Evolutionary conservation across 371 early-diverging fungal species (phyloP).

Genomic region (Smittium culicis): DNA sequence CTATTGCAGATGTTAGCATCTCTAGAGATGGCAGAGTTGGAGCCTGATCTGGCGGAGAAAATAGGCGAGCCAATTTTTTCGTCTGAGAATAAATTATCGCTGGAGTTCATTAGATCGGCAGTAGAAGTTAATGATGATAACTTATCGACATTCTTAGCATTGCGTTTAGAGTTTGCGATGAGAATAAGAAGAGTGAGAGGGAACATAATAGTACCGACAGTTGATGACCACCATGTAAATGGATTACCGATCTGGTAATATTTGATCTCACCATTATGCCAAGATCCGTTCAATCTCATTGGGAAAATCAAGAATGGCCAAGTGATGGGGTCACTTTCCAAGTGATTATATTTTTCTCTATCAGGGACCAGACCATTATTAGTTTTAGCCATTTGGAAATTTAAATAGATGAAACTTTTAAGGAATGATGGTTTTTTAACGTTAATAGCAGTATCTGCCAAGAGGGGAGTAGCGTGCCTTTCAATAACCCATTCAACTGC

Average conservation of each 20-base stretch:
- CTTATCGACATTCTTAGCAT: slow-evolving; percentile 41
- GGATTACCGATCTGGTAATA: slow-evolving; percentile 96
- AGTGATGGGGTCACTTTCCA: slow-evolving; percentile 80
- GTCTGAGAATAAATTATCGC: too few species aligned
- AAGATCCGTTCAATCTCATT: slow-evolving; percentile 88
- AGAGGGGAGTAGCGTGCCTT: slow-evolving; percentile 60
- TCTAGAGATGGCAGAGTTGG: slow-evolving; percentile 18
- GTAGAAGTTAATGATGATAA: too few species aligned
- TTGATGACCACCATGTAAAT: slow-evolving; percentile 84
- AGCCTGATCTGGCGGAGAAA: neutral
- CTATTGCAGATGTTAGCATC: slow-evolving; percentile 54
- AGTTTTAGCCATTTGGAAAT: slow-evolving; percentile 94
- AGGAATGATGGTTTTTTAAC: slow-evolving; percentile 51
- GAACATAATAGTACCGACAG: slow-evolving; percentile 49
- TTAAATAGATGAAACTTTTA: slow-evolving; percentile 82
- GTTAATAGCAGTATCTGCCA: slow-evolving; percentile 40
- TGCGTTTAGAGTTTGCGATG: too few species aligned
- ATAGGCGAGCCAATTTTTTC: too few species aligned
- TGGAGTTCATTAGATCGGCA: too few species aligned
- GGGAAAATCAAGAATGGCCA: slow-evolving; percentile 91
- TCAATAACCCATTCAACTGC: slow-evolving; percentile 86
- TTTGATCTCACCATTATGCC: slow-evolving; percentile 82
- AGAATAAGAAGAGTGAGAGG: slow-evolving; percentile 24
- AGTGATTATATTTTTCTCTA: slow-evolving; percentile 84
- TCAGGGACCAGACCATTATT: slow-evolving; percentile 98